These are phyloP conservation scores for Penicillium palitans DNA, from an alignment of 2,329 filamentous ascomycete species.

Conservation along the genomic window DNA sequence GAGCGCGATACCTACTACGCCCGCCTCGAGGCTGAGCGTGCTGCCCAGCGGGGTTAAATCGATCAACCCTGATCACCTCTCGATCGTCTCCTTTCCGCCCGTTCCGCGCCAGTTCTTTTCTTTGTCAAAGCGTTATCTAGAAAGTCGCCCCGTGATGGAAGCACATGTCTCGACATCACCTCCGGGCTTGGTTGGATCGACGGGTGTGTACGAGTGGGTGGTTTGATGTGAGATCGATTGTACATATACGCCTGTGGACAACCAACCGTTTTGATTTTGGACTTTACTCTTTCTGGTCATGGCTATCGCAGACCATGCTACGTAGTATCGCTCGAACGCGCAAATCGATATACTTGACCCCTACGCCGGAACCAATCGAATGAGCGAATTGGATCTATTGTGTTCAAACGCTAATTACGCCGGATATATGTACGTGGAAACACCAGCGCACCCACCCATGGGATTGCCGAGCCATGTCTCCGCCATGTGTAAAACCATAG, in stretches of 20 bases:
- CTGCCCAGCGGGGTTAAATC: constrained; percentile 39
- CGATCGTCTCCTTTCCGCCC: constrained; percentile 16
- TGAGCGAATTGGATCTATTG: constrained; percentile 24
- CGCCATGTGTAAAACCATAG: constrained; percentile 17
- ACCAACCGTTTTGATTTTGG: constrained; percentile 26
- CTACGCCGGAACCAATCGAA: background rate
- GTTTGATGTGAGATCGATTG: constrained; percentile 26
- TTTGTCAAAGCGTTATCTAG: constrained; percentile 19
- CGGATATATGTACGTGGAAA: constrained; percentile 29
- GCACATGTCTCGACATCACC: background rate
- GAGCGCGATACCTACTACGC: constrained; percentile 64
- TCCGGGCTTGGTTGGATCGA: constrained; percentile 15
- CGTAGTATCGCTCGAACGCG: background rate
- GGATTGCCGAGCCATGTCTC: constrained; percentile 1
- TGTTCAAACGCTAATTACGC: constrained; percentile 40
- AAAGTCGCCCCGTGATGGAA: constrained; percentile 9
- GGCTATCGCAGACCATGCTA: background rate
- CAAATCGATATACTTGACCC: background rate
- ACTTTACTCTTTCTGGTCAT: background rate
- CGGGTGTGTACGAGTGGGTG: constrained; percentile 23
- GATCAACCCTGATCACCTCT: constrained; percentile 13
- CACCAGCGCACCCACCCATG: constrained; percentile 12
- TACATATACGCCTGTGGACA: constrained; percentile 34
- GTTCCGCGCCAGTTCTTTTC: constrained; percentile 20
- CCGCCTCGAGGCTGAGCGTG: constrained; percentile 63